Evolutionary conservation across 208 protist species (phyloP).

Genomic region (Trypanosoma melophagium): DNA sequence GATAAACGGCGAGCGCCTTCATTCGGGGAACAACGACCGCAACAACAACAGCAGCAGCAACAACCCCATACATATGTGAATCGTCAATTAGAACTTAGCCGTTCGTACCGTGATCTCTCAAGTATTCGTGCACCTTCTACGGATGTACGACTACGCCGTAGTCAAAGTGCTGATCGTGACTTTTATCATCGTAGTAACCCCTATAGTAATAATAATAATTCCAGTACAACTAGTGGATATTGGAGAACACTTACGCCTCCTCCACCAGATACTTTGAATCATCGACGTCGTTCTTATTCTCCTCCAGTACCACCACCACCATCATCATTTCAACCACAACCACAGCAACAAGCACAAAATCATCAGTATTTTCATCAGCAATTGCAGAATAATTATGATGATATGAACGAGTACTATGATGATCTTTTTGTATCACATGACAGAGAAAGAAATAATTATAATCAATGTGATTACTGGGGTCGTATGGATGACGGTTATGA

Average conservation of each 20-base stretch:
- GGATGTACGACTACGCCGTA: not conserved
- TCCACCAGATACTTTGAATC: not conserved
- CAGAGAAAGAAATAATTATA: not conserved
- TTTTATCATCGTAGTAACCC: not conserved
- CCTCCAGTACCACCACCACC: not conserved
- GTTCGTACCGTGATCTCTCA: constrained; percentile 11
- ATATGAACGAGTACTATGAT: no score
- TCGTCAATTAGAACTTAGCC: not conserved
- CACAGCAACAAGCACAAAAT: no score
- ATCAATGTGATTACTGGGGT: constrained; percentile 10
- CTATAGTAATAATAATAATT: no score
- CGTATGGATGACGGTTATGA: constrained; percentile 19
- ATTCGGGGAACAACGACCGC: not conserved
- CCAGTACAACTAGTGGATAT: not conserved
- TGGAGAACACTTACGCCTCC: not conserved
- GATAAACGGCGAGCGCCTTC: constrained; percentile 8
- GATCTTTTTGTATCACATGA: no score
- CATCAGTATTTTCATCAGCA: no score
- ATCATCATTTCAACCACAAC: no score
- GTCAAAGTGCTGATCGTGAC: not conserved
- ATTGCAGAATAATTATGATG: no score
- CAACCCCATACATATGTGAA: not conserved
- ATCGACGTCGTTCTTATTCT: not conserved
- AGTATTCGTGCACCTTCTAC: constrained; percentile 5
- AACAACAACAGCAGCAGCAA: no score